Percentiles rank a stretch among this genome's conserved stretches.
Evolutionary conservation across 345 rosid genomes (phyloP).

Genomic region (Lumnitzera racemosa): DNA sequence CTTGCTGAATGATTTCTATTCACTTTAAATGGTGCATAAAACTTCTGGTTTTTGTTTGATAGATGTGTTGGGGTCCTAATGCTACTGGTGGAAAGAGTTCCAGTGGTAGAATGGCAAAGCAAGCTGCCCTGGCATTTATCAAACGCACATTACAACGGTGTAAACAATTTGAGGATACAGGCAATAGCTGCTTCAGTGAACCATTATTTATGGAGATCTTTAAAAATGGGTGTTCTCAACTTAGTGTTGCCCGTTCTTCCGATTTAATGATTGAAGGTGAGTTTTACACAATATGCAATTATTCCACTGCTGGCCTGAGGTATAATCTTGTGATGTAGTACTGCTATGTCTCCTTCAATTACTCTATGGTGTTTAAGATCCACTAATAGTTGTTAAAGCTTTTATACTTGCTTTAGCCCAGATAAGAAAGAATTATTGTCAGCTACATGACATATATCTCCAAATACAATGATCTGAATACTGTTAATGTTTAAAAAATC

Average conservation of each 20-base stretch:
- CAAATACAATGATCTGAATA: too few relatives aligned
- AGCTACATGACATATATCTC: too few relatives aligned
- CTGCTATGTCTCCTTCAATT: too few relatives aligned
- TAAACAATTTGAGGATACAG: slow-evolving; percentile 69
- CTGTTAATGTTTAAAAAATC: too few relatives aligned
- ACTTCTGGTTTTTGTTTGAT: slow-evolving; percentile 9
- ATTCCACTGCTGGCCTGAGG: slow-evolving; percentile 12
- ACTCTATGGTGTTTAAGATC: too few relatives aligned
- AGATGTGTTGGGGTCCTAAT: slow-evolving; percentile 65
- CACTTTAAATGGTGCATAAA: not conserved
- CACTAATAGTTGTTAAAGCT: too few relatives aligned
- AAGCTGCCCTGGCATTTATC: slow-evolving; percentile 72
- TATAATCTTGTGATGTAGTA: too few relatives aligned
- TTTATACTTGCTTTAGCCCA: too few relatives aligned
- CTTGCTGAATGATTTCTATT: not conserved
- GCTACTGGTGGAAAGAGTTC: slow-evolving; percentile 69
- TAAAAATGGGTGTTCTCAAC: slow-evolving; percentile 33
- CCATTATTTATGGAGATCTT: slow-evolving; percentile 60
- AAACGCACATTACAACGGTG: slow-evolving; percentile 64
- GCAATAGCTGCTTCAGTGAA: slow-evolving; percentile 82
- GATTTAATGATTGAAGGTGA: slow-evolving; percentile 43
- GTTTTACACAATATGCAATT: slow-evolving; percentile 24
- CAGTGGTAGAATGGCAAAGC: slow-evolving; percentile 71
- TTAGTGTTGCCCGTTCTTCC: slow-evolving; percentile 23
- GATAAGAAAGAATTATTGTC: too few relatives aligned